Conservation (phyloP, 371 early-diverging fungal species). For the Aphelidium insulamus region DNA sequence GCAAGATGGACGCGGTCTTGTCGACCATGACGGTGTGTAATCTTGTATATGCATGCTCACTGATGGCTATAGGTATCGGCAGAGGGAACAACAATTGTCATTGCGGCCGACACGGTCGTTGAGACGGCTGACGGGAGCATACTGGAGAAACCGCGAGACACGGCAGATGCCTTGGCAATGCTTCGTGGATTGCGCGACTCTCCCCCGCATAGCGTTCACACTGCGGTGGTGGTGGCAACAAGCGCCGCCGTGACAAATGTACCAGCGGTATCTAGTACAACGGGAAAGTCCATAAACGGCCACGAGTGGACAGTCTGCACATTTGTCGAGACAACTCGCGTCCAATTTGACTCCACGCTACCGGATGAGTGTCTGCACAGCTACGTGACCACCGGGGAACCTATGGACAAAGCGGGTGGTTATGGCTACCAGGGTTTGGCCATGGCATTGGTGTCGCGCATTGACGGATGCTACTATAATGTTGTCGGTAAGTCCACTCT, state of each 20-base stretch:
- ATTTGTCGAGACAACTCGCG: not conserved
- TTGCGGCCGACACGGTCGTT: constrained; percentile 2
- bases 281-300: too few relatives aligned
- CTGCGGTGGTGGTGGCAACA: not conserved
- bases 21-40: too few relatives aligned
- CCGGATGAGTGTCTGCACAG: not conserved
- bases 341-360: not conserved
- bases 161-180: not conserved
- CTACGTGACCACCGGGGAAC: not conserved
- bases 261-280: too few relatives aligned
- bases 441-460: not conserved
- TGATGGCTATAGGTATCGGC: too few relatives aligned
- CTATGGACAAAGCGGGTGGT: constrained; percentile 1
- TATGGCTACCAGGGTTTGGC: constrained; percentile 1
- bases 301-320: too few relatives aligned
- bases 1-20: too few relatives aligned
- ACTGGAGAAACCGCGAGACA: not conserved
- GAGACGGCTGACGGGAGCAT: not conserved
- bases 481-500: too few relatives aligned
- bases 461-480: constrained; percentile 1
- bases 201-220: not conserved
- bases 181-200: not conserved
- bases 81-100: too few relatives aligned
- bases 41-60: too few relatives aligned
- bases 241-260: too few relatives aligned